A percentile compares a stretch with the other conserved stretches of the same genome.
phyloP scores from a whole-genome alignment of 1,139 yeast genomes.

The Trichomonascaceae sp. region DNA sequence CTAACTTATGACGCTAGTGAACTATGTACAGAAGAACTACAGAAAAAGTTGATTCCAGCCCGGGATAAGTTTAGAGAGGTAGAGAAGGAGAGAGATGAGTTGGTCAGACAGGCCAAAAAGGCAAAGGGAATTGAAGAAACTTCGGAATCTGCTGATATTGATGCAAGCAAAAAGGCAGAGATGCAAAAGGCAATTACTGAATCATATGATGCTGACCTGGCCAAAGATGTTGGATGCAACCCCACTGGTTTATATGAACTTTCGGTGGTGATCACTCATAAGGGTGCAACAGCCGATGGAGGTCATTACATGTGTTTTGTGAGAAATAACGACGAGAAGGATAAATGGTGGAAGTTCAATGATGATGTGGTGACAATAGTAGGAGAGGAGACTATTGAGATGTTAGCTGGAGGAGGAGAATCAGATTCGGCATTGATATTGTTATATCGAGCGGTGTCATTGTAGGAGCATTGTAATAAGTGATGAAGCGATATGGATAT shows the following conservation, averaged over 20 bases:
- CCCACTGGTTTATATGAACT: slow-evolving; percentile 85
- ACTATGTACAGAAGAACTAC: slow-evolving; percentile 70
- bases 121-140: slow-evolving; percentile 34
- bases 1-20: slow-evolving; percentile 77
- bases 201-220: slow-evolving; percentile 29
- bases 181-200: slow-evolving; percentile 27
- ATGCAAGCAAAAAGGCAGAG: slow-evolving; percentile 35
- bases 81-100: slow-evolving; percentile 69
- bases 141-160: slow-evolving; percentile 29
- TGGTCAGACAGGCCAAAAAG: slow-evolving; percentile 70
- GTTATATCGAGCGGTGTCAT: slow-evolving; percentile 60
- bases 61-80: slow-evolving; percentile 75
- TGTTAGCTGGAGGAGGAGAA: slow-evolving; percentile 95
- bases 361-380: slow-evolving; percentile 85
- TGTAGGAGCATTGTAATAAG: neutral
- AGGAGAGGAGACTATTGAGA: slow-evolving; percentile 70
- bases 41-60: slow-evolving; percentile 55
- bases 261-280: slow-evolving; percentile 80
- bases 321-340: slow-evolving; percentile 59
- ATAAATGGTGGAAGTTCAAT: slow-evolving; percentile 87
- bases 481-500: too few relatives aligned
- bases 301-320: slow-evolving; percentile 95
- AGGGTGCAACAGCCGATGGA: slow-evolving; percentile 93
- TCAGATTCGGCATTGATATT: slow-evolving; percentile 90
- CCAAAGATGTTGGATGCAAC: slow-evolving; percentile 56